These are phyloP conservation scores for Penicillium diatomitis DNA, from an alignment of 495 filamentous ascomycete genomes.

Conservation along the genomic window DNA sequence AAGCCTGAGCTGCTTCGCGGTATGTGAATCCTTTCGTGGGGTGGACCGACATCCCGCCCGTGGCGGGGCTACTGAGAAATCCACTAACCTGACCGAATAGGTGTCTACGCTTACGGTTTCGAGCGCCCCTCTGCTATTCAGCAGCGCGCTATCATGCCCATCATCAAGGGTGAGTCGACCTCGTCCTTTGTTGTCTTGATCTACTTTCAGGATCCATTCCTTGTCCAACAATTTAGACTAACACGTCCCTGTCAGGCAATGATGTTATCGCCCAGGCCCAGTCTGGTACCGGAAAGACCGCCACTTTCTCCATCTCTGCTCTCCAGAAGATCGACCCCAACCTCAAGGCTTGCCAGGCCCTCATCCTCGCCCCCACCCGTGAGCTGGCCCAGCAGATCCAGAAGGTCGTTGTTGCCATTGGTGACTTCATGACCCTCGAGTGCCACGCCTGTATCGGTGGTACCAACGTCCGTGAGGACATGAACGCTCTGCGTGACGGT, in stretches of 20 bases:
- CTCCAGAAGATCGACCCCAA: slow-evolving; percentile 95
- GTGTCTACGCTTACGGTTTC: slow-evolving; percentile 99
- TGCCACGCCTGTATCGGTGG: slow-evolving; percentile 99
- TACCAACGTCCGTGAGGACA: slow-evolving; percentile 95
- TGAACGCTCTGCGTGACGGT: slow-evolving; percentile 90
- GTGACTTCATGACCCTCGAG: slow-evolving; percentile 98
- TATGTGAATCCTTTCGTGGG: slow-evolving; percentile 38
- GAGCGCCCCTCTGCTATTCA: slow-evolving; percentile 98
- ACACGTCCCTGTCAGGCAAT: slow-evolving; percentile 51
- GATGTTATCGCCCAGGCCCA: slow-evolving; percentile 99
- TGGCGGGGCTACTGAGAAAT: slow-evolving; percentile 16
- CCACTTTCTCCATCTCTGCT: slow-evolving; percentile 97
- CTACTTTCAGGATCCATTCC: slow-evolving; percentile 10
- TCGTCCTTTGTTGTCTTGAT: background rate
- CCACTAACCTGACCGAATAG: slow-evolving; percentile 38
- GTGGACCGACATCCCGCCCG: background rate
- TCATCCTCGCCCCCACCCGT: slow-evolving; percentile 94
- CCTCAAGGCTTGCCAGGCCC: slow-evolving; percentile 88
- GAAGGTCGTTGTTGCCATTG: slow-evolving; percentile 95
- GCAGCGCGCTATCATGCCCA: slow-evolving; percentile 98
- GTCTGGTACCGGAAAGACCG: slow-evolving; percentile 98
- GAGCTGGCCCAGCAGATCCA: slow-evolving; percentile 98
- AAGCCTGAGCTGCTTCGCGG: slow-evolving; percentile 95
- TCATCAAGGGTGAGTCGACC: slow-evolving; percentile 84
- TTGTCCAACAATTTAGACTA: slow-evolving; percentile 12